Evolutionary conservation across 495 filamentous ascomycete species (phyloP), one percentile per base, ranked within the genome.

Genomic region (Opeltia flavorubescens): DNA sequence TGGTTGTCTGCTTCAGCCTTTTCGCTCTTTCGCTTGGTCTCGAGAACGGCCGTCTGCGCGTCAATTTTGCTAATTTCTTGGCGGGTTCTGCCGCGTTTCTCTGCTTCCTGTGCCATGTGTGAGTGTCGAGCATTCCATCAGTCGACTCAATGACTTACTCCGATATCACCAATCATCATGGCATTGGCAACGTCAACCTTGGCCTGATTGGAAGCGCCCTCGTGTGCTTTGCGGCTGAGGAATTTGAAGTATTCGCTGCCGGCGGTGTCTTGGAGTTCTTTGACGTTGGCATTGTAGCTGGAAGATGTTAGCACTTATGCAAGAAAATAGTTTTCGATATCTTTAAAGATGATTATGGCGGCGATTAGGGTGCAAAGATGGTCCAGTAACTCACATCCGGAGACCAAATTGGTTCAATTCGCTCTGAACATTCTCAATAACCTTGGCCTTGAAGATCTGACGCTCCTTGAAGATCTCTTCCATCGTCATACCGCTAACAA

Each of bases 401-500:
- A 87, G 62, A 28, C 82, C 84, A 55, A 87, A 86, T 53, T 84
- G 77, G 50, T 77, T 67, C 7, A 87, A 64, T 56, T 91, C 85
- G 28, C 65, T 69, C 61, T 87, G 81, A 30, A 91, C 83, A 59
- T 85, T 83, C 52, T 70, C 67, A 57, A 86, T 84, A 46, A 89
- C 83, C 41, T 83, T 72, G 25, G 68, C 69, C 66, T 88, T 87
- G 69, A 89, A 88, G 27, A 80, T 65, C 55, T 84, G 78, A n/a
- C 85, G 70, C 62, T 83, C 79, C 43, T 78, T 81, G 61, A 86
- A 88, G 35, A 91, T 80, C 63, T 88, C 85, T 56, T 89, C 84
- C 83, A 89, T 86, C 11, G 83, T 84, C 82, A 87, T 86, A 48
- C 70, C 75, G 3, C 75, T 80, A 27, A 91, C 83, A 40, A 88